Evolutionary conservation across 108 stramenopile genomes (phyloP).

Genomic region (Nitzschia sp.): DNA sequence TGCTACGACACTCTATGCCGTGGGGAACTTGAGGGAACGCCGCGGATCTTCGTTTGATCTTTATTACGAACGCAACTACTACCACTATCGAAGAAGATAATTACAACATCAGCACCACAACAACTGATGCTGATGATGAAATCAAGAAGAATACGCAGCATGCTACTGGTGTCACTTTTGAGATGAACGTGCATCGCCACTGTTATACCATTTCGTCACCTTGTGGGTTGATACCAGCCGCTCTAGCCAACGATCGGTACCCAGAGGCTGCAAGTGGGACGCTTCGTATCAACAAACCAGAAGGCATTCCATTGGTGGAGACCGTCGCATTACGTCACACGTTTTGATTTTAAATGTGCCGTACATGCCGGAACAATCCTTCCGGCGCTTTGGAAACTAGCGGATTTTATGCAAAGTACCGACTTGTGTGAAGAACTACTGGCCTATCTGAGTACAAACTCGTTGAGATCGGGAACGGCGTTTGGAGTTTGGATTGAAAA

Average conservation of each 20-base stretch:
- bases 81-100: background rate
- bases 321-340: background rate
- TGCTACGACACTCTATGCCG: background rate
- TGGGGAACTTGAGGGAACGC: background rate
- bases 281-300: background rate
- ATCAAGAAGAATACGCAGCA: too few relatives aligned
- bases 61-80: background rate
- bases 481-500: background rate
- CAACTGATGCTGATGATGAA: too few relatives aligned
- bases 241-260: background rate
- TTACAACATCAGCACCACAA: background rate
- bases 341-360: background rate
- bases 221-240: background rate
- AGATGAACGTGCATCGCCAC: background rate
- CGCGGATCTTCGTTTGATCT: background rate
- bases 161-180: too few relatives aligned
- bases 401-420: background rate
- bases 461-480: background rate
- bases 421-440: background rate
- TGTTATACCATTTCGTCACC: background rate
- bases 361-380: background rate
- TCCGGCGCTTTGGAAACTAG: background rate
- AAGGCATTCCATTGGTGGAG: background rate
- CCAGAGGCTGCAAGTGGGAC: background rate
- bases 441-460: background rate